Evolutionary conservation across 768 basidiomycete genomes (phyloP).

Genomic region (Cystobasidium tubakii): DNA sequence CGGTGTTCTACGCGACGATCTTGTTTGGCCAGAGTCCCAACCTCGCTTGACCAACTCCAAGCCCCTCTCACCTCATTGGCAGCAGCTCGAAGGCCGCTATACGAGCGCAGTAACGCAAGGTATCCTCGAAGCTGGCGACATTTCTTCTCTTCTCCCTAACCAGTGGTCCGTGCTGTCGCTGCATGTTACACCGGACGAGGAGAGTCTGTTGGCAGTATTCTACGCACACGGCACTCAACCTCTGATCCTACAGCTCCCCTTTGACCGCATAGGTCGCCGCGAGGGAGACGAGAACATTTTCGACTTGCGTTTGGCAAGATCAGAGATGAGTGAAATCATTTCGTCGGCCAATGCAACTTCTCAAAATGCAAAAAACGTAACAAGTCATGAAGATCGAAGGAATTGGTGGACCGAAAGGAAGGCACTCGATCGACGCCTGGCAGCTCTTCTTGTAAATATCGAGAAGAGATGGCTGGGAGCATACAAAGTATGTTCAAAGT

Average conservation of each 20-base stretch:
- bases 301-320: constrained; percentile 65
- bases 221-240: constrained; percentile 62
- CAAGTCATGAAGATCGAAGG: constrained; percentile 61
- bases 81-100: constrained; percentile 10
- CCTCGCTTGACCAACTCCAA: not conserved
- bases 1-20: constrained; percentile 56
- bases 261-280: constrained; percentile 66
- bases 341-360: constrained; percentile 69
- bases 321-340: constrained; percentile 74
- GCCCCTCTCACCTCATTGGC: constrained; percentile 52
- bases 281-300: constrained; percentile 66
- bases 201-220: constrained; percentile 74
- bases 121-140: not conserved
- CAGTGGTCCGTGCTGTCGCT: constrained; percentile 82
- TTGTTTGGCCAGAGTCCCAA: constrained; percentile 63
- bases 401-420: constrained; percentile 82
- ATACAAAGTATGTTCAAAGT: constrained; percentile 67
- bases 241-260: constrained; percentile 78
- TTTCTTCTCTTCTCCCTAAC: constrained; percentile 55
- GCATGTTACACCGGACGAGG: constrained; percentile 72
- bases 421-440: constrained; percentile 69
- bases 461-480: constrained; percentile 96
- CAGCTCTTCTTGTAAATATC: constrained; percentile 69
- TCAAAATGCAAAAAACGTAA: constrained; percentile 64
- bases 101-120: not conserved